Conservation (phyloP, 202 grass and related monocot genomes). For the Musa balbisiana region DNA sequence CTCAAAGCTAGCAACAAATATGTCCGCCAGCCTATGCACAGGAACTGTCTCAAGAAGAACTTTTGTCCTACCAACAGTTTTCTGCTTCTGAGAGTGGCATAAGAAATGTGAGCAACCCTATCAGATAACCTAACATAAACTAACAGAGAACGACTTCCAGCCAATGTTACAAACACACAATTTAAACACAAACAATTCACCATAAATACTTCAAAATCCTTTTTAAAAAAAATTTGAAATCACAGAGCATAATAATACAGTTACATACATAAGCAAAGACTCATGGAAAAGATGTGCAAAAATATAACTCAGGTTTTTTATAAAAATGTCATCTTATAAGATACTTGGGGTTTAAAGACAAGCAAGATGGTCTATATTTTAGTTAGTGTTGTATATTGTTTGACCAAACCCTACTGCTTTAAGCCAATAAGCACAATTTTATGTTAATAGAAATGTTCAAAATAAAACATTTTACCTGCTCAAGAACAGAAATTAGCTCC, state of each 20-base stretch:
- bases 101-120: not conserved
- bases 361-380: not conserved
- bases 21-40: constrained; percentile 92
- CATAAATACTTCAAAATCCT: not conserved
- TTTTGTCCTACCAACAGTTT: constrained; percentile 95
- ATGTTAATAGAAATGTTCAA: not conserved
- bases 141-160: not conserved
- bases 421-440: not conserved
- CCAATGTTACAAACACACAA: not conserved
- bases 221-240: not conserved
- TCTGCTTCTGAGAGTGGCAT: constrained; percentile 68
- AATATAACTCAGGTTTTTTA: not conserved
- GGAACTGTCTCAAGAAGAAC: constrained; percentile 96
- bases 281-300: too few species aligned
- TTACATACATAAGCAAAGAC: too few species aligned
- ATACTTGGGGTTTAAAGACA: not conserved
- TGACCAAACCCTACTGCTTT: not conserved
- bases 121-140: not conserved
- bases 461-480: constrained; percentile 53
- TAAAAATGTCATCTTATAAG: not conserved
- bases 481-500: constrained; percentile 96
- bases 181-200: not conserved
- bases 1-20: constrained; percentile 99
- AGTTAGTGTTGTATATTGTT: not conserved
- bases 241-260: not conserved